A percentile compares a stretch with the other conserved stretches of the same genome.
phyloP scores from a whole-genome alignment of 306 rosid genomes.

The Cucurbita argyrosperma region DNA sequence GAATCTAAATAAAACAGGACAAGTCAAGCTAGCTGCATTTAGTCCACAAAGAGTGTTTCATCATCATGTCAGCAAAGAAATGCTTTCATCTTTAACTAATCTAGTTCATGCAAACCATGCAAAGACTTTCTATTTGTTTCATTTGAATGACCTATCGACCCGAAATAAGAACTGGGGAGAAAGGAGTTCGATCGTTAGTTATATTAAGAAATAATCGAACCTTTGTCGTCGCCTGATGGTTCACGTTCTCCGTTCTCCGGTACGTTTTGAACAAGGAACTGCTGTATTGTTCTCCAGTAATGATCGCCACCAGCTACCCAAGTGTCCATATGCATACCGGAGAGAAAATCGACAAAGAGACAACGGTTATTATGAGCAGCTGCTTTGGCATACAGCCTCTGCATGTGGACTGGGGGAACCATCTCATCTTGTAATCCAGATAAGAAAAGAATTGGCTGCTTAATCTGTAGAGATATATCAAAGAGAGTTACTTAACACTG shows the following conservation, averaged over 20 bases:
- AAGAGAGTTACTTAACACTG: background rate
- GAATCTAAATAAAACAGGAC: too few species aligned
- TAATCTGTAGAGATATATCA: conserved; percentile 43
- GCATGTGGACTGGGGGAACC: conserved; percentile 91
- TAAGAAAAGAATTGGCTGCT: conserved; percentile 87
- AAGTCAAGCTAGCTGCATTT: too few species aligned
- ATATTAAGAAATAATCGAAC: background rate
- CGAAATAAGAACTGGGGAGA: background rate
- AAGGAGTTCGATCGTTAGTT: background rate
- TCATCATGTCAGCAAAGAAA: too few species aligned
- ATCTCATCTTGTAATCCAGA: conserved; percentile 98
- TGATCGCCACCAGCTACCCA: conserved; percentile 85
- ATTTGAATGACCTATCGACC: background rate
- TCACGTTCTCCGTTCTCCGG: conserved; percentile 33
- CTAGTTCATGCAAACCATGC: background rate
- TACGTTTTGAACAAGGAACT: conserved; percentile 48
- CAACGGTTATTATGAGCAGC: conserved; percentile 71
- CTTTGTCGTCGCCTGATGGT: conserved; percentile 26
- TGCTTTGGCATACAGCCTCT: conserved; percentile 86
- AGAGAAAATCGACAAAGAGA: conserved; percentile 66
- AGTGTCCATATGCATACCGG: conserved; percentile 99
- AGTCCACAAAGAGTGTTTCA: too few species aligned
- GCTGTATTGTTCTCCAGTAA: conserved; percentile 74
- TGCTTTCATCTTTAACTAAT: background rate
- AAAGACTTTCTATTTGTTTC: too few species aligned